Base-by-base conservation (phyloP, 2,329 filamentous ascomycete genomes). In the Cladophialophora exuberans region DNA sequence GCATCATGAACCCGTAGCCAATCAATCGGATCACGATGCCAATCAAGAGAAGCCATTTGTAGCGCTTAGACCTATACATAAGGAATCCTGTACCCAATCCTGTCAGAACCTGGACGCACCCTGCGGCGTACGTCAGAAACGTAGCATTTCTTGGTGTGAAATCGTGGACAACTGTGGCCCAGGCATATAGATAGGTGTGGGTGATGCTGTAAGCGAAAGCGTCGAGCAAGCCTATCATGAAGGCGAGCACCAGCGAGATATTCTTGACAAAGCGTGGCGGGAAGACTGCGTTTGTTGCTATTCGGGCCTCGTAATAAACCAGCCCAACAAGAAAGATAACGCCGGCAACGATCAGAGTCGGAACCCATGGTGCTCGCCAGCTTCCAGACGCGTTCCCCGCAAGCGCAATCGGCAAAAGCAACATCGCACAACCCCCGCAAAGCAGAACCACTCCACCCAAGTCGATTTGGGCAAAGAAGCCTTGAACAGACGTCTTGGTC, bases 1-100 rank as follows among this genome's bases (percentile, higher is more conserved):
- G 71, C 25, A 80, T 69, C 78, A 81, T 81, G 25, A 79, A 62
- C 3, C 76, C 77, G 54, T 80, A 80, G 4, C 79, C 78, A 26
- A 80, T 60, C 7, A 78, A 62, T 9, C 77, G 74, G 26, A 81
- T 60, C 1, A 69, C 51, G 1, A 71, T 68, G 3, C 74, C 77
- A 3, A 65, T 56, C 18, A 80, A 65, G 10, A 71, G 65, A 2
- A 80, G 65, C 72, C 73, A 77, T 57, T 80, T 80, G 67, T 78
- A 80, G 1, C 70, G 70, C 30, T 73, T 66, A 2, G 71, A 69
- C 42, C 69, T 67, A 48, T 71, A 70, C 69, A 80, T 79, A 36
- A 76, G 59, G 6, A 70, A 57, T 0, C 77, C 76, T 9, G 70
- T 65, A 0, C 71, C 30, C 30, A 78, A 72, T 6, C 72, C 76